Base-by-base conservation (phyloP, 2,329 filamentous ascomycete species). In the Helminthosporium solani region DNA sequence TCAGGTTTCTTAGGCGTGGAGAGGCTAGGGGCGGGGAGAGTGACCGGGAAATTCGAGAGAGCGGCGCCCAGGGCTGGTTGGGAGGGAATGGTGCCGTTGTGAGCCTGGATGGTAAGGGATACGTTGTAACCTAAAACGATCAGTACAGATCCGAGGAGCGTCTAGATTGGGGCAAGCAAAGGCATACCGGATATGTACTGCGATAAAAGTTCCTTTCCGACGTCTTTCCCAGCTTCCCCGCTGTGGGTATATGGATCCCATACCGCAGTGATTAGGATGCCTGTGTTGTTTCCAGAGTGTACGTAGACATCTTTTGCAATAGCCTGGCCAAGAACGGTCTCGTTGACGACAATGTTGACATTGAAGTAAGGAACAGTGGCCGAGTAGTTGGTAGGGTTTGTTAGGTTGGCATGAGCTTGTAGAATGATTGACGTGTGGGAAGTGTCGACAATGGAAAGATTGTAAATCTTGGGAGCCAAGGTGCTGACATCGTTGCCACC, bases 351-450 rank as follows among this genome's bases (percentile, higher is more conserved):
- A 33, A 97, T 73, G 51, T 90, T 82, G 34, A 95, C 79, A 64
- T 87, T 90, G 53, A 89, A 72, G 52, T 84, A 92, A 1, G 92
- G 92, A n/a, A 97, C 77, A 2, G 76, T 77, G 3, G 90, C 91
- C 3, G 88, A 85, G 67, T 97, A 96, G 3, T 85, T 80, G 0
- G 91, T 95, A 1, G 92, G 91, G 62, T 99, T 99, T 3, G 88
- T 95, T 49, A 96, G 78, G 64, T 94, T 95, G 60, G 95, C 78
- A 31, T 76, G 72, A 12, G 88, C 87, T 60, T 84, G 77, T 28
- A 97, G 73, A 16, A 80, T 82, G 37, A 96, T 76, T 3, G 87
- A 87, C 2, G 83, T 82, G 28, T 79, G 74, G 1, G 86, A 85
- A 0, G 90, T 95, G 45, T 87, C 82, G 33, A 87, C 64, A 46